Evolutionary conservation across 441 rosid genomes (phyloP).

Genomic region (Hura crepitans): DNA sequence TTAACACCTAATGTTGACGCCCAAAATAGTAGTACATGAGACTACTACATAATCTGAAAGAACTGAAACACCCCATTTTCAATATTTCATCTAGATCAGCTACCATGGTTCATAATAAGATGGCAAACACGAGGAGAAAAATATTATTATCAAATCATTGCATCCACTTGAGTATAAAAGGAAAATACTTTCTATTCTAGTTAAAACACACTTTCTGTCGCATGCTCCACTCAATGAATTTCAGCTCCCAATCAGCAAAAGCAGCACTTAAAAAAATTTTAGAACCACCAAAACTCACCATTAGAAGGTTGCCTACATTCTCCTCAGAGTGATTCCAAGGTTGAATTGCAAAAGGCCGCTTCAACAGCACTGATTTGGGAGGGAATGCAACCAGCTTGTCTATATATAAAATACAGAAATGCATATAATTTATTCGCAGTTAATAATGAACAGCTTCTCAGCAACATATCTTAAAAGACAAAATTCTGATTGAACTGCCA

Average conservation of each 20-base stretch:
- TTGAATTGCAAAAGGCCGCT: conserved; percentile 57
- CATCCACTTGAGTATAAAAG: not conserved
- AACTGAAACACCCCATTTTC: not conserved
- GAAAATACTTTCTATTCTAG: not conserved
- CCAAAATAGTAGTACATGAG: not conserved
- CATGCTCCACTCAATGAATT: not conserved
- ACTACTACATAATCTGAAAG: not conserved
- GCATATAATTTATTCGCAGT: too few species aligned
- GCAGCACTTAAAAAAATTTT: conserved; percentile 12
- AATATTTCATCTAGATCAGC: not conserved
- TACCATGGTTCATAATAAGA: not conserved
- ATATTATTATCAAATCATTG: not conserved
- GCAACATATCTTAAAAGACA: not conserved
- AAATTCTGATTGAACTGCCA: not conserved
- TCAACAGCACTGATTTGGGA: conserved; percentile 53
- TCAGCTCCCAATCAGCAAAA: conserved; percentile 6
- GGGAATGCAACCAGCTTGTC: conserved; percentile 62
- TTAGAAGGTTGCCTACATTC: conserved; percentile 73
- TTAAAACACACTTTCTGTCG: not conserved
- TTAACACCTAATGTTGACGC: not conserved
- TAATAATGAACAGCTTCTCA: not conserved
- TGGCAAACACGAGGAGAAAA: not conserved
- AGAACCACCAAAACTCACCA: conserved; percentile 53
- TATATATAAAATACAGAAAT: not conserved
- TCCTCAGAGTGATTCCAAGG: conserved; percentile 83